phyloP scores from a whole-genome alignment of 1,284 basidiomycete species.

The Gomphus bonarii region DNA sequence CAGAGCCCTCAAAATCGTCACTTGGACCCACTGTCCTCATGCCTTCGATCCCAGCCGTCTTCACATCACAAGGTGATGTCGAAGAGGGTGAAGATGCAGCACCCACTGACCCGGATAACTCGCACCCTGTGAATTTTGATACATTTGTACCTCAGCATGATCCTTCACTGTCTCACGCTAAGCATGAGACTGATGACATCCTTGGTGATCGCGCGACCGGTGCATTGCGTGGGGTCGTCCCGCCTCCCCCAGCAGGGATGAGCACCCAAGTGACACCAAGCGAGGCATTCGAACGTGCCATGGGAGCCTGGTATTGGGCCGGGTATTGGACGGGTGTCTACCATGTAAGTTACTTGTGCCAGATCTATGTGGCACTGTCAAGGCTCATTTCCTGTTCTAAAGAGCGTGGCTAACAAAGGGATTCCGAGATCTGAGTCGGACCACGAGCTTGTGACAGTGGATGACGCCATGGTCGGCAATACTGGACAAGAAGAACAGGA shows the following conservation, averaged over 20 bases:
- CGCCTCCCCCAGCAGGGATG: slow-evolving; percentile 19
- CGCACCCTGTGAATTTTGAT: slow-evolving; percentile 54
- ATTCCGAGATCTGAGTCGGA: not conserved
- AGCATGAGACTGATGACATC: slow-evolving; percentile 9
- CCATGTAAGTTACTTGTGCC: slow-evolving; percentile 36
- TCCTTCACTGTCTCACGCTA: slow-evolving; percentile 34
- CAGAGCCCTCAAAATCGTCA: slow-evolving; percentile 9
- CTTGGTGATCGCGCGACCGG: slow-evolving; percentile 1
- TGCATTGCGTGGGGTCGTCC: slow-evolving; percentile 17
- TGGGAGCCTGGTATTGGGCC: slow-evolving; percentile 71
- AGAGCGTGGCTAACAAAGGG: not conserved
- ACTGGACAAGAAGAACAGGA: not conserved
- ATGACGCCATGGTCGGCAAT: not conserved
- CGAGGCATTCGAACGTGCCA: slow-evolving; percentile 62
- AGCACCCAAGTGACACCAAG: slow-evolving; percentile 41
- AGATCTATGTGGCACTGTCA: not conserved
- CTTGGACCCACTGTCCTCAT: slow-evolving; percentile 4
- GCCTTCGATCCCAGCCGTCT: slow-evolving; percentile 5
- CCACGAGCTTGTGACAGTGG: not conserved
- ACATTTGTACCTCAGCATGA: slow-evolving; percentile 61
- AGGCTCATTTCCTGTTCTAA: not conserved
- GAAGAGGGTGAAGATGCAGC: slow-evolving; percentile 16
- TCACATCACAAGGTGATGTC: slow-evolving; percentile 11
- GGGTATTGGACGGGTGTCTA: slow-evolving; percentile 80
- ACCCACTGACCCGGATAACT: slow-evolving; percentile 29